Evolutionary conservation across 1,284 basidiomycete species (phyloP), one percentile per base, ranked within the genome.

Genomic region (Ceraceosorus bombacis): DNA sequence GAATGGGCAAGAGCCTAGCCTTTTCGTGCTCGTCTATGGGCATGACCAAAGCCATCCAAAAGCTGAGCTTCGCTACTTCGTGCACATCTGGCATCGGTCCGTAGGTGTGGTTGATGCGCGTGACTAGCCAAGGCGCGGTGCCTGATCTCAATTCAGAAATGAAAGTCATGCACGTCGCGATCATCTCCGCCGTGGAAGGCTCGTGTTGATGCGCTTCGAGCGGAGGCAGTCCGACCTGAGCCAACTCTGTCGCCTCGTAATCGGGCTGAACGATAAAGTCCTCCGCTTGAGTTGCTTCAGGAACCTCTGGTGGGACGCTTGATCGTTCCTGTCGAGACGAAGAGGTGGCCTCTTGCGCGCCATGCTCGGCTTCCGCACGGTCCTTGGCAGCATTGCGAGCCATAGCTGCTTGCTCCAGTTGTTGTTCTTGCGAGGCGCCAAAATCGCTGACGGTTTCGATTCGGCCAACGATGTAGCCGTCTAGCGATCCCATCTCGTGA

Each of bases 11-110:
- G n/a, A 96, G 81, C 68, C 89, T 88, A 15, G 89, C 88, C 79
- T 94, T 94, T 80, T 95, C 90, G 71, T 87, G 84, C 68, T 95
- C 90, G 75, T 94, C 90, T 71, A 96, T 91, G n/a, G 92, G 93
- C 63, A 96, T 85, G 17, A 94, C 81, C 80, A 85, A 71, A 57
- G 89, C 90, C 81, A 95, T 90, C 88, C 90, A 96, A 59, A 69
- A 73, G 9, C 68, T 66, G 13, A 73, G 64, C 37, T 66, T 59
- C 37, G 67, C 70, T 13, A 73, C 69, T 53, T 73, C 69, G 41
- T 65, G 57, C 2, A 66, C 63, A 36, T 57, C 55, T 4, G 71
- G 70, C 67, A 73, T 69, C 5, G 69, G 68, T 2, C 71, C 71
- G 48, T 73, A 73, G 9, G 70, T 67, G 60, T 69, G 84, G 74